Evolutionary conservation across 176 grass and related monocot species (phyloP), one percentile per base, ranked within the genome.

Genomic region (Alopecurus myosuroides): DNA sequence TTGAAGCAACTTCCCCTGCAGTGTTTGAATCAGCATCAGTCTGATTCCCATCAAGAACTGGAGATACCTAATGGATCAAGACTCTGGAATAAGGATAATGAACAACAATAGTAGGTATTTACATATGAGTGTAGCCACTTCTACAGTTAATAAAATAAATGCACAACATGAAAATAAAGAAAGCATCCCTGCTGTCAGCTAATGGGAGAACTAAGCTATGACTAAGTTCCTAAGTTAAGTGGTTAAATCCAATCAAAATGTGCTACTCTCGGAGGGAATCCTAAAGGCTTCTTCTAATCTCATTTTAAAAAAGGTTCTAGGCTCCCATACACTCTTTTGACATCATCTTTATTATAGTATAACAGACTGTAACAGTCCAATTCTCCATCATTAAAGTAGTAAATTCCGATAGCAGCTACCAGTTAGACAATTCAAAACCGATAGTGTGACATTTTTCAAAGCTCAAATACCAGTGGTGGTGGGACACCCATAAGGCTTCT

Each of bases 1-100:
- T 89, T 72, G 96, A 95, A 77, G 87, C 85, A 78, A 87, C 91
- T 87, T 94, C 89, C 68, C 84, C 91, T 88, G 87, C 82, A 86
- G 74, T 79, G 79, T 85, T 86, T 14, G 93, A 89, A 90, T 89
- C 91, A 75, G 75, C 84, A 88, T 84, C 90, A 90, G 82, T 87
- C 86, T 90, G 83, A 68, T 90, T 84, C 89, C 83, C 88, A 88
- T 95, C 88, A 86, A 75, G 84, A 90, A 90, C 31, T 86, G 88
- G 86, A 86, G 86, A 82, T 65, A 92, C 90, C 93, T 95, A 92
- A 88, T 56, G 77, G 90, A 86, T 72, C 63, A 95, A 90, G 84
- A 80, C 61, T 78, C 53, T 81, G 75, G 85, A 89, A 89, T 89
- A 86, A 92, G 87, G 80, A 76, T 62, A 89, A 89, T 76, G 51